A percentile compares a stretch with the other conserved stretches of the same genome.
These are phyloP conservation scores for Trametes pubescens DNA, from an alignment of 1,284 basidiomycete genomes.

Conservation along the genomic window DNA sequence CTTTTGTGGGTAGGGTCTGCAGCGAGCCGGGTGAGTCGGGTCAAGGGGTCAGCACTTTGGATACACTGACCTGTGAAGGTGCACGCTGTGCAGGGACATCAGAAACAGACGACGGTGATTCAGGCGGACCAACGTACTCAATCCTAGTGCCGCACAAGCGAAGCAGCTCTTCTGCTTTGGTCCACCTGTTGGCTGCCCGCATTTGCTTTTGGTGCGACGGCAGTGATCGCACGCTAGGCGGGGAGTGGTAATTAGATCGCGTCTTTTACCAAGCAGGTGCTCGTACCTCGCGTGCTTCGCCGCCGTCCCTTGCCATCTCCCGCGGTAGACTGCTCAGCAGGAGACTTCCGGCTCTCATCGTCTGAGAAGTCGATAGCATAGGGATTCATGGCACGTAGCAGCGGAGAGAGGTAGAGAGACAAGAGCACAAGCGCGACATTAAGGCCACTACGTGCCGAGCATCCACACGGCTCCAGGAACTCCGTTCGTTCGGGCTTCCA, in stretches of 20 bases:
- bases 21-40: background rate
- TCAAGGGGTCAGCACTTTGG: background rate
- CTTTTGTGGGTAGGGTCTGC: constrained; percentile 42
- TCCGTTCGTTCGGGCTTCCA: constrained; percentile 21
- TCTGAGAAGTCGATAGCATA: constrained; percentile 27
- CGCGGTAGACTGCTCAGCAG: constrained; percentile 5
- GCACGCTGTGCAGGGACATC: constrained; percentile 30
- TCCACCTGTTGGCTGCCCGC: constrained; percentile 35
- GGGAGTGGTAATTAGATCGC: background rate
- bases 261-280: background rate
- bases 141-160: constrained; percentile 37
- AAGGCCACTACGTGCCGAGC: constrained; percentile 7
- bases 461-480: constrained; percentile 24
- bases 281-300: constrained; percentile 36
- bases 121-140: constrained; percentile 32
- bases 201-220: constrained; percentile 44
- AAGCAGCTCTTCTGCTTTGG: constrained; percentile 33
- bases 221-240: constrained; percentile 43
- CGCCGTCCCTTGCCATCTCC: constrained; percentile 14
- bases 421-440: constrained; percentile 7
- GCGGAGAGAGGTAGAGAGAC: constrained; percentile 8
- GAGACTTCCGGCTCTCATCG: constrained; percentile 25
- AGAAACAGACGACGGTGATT: background rate
- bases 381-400: constrained; percentile 21
- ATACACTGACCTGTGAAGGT: constrained; percentile 38